Conservation (phyloP, 179 eudicot genomes). For the Heliamphora ciliata region DNA sequence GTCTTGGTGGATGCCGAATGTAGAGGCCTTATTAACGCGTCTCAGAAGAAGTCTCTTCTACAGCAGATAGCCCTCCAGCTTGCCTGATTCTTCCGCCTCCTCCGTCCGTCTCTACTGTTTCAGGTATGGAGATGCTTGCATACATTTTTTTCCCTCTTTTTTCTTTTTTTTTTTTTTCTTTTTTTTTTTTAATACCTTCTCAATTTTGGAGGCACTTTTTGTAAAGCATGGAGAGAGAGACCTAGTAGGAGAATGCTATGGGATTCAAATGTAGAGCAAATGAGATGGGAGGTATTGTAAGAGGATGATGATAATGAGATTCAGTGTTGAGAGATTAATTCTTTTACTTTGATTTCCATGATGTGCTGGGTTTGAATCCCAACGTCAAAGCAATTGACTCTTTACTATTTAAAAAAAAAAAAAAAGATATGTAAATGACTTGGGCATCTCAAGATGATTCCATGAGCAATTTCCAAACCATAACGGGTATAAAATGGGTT, state of each 20-base stretch:
- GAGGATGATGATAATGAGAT: background rate
- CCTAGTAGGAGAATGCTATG: background rate
- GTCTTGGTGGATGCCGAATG: slow-evolving; percentile 74
- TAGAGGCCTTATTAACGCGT: slow-evolving; percentile 55
- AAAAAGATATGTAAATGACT: too few species aligned
- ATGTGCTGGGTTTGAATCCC: background rate
- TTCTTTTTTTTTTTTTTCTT: background rate
- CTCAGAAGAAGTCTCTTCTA: slow-evolving; percentile 63
- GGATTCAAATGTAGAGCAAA: background rate
- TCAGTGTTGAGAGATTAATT: background rate
- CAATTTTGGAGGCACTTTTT: background rate
- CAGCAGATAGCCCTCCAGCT: slow-evolving; percentile 84
- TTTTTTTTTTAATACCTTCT: background rate
- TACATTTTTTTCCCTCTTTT: background rate
- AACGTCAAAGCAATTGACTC: background rate
- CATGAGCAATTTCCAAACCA: too few species aligned
- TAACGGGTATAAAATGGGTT: too few species aligned
- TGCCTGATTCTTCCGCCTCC: slow-evolving; percentile 31
- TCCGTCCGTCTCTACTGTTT: background rate
- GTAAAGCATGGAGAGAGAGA: slow-evolving; percentile 2
- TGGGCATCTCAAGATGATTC: too few species aligned
- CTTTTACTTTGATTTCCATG: background rate
- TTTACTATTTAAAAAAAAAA: background rate
- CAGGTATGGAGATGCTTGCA: slow-evolving; percentile 1
- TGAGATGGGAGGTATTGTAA: slow-evolving; percentile 11